Percentiles rank a stretch among this genome's conserved stretches.
These are phyloP conservation scores for Aureobasidium sp. DNA, from an alignment of 2,329 filamentous ascomycete species.

Conservation along the genomic window DNA sequence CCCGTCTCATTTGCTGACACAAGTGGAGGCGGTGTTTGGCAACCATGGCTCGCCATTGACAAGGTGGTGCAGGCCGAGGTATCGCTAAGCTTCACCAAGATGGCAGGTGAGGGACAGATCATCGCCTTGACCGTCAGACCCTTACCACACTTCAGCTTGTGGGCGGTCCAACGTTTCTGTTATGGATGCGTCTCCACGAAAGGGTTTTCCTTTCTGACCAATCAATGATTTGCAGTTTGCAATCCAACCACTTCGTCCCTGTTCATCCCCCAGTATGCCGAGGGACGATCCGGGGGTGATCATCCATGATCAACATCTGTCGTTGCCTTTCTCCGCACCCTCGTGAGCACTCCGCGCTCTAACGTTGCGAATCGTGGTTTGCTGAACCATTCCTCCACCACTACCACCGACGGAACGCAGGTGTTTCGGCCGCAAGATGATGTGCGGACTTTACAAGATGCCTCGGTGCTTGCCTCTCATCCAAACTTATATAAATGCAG, in stretches of 20 bases:
- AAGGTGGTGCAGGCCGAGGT: neutral
- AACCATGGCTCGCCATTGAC: too few relatives aligned
- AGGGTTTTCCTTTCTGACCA: neutral
- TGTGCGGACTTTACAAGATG: neutral
- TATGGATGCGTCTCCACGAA: neutral
- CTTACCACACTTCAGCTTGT: neutral
- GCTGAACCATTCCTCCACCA: neutral
- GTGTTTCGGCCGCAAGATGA: constrained; percentile 1
- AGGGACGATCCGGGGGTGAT: constrained; percentile 14
- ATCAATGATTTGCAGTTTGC: neutral
- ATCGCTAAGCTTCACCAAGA: constrained; percentile 5
- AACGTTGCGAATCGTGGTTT: neutral
- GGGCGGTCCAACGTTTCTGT: neutral
- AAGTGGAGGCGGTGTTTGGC: constrained; percentile 1
- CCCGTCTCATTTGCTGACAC: neutral
- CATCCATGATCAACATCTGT: neutral
- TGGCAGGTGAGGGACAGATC: neutral
- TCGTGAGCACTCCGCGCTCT: neutral
- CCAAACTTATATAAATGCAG: too few relatives aligned
- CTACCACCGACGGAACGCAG: neutral
- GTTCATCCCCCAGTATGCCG: neutral
- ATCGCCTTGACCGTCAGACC: neutral
- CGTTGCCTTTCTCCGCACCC: neutral
- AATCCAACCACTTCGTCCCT: neutral
- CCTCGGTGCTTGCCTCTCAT: constrained; percentile 9